These are phyloP conservation scores for Castanea sativa DNA, from an alignment of 306 rosid species.

Conservation along the genomic window DNA sequence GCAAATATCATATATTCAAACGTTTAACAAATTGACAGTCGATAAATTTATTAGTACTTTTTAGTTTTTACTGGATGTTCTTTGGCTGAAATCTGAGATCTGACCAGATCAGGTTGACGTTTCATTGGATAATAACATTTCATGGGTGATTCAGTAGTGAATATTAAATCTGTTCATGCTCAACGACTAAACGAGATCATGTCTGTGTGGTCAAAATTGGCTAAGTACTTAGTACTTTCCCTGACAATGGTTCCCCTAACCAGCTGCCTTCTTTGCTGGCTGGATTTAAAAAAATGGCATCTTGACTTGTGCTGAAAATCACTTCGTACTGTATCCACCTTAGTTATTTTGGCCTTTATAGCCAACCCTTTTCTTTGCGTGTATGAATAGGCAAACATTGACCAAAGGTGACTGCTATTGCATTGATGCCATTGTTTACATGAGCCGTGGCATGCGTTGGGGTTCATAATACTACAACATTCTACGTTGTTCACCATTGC, in stretches of 20 bases:
- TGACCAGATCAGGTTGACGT: constrained; percentile 26
- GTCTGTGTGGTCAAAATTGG: background rate
- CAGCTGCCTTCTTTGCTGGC: background rate
- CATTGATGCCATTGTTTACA: too few relatives aligned
- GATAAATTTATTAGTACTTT: too few relatives aligned
- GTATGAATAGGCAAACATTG: too few relatives aligned
- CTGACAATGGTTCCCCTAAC: background rate
- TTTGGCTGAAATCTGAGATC: background rate
- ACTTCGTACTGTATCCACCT: background rate
- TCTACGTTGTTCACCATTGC: too few relatives aligned
- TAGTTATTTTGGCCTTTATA: background rate
- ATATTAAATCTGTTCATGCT: too few relatives aligned
- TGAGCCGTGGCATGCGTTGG: too few relatives aligned
- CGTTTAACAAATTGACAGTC: too few relatives aligned
- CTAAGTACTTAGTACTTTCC: background rate
- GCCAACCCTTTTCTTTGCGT: too few relatives aligned
- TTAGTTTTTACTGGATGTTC: too few relatives aligned
- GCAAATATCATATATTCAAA: too few relatives aligned
- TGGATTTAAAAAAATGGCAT: background rate
- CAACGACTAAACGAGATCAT: background rate
- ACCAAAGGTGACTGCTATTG: too few relatives aligned
- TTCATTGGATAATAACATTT: constrained; percentile 3
- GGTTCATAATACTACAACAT: too few relatives aligned
- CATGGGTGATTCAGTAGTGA: background rate
- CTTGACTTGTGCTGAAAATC: background rate